phyloP scores from a whole-genome alignment of 257 asterid species.

The Asclepias syriaca region DNA sequence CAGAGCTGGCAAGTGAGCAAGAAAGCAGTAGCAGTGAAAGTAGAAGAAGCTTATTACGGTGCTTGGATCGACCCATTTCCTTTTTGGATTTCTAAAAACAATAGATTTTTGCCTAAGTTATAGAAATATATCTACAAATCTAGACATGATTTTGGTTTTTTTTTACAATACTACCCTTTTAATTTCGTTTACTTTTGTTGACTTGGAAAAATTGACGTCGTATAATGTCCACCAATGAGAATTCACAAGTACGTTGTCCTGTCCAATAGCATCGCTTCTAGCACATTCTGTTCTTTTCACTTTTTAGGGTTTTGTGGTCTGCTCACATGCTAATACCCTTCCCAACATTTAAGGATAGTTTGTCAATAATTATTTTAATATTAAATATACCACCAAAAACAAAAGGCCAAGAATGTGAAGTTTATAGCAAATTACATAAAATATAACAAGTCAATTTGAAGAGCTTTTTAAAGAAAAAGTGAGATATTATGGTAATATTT shows the following conservation, averaged over 20 bases:
- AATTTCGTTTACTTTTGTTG: neutral
- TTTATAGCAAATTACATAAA: neutral
- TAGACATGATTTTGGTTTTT: neutral
- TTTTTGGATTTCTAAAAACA: neutral
- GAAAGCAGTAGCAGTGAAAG: slow-evolving; percentile 14
- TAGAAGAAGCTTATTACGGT: neutral
- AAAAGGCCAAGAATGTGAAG: neutral
- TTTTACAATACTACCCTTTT: slow-evolving; percentile 6
- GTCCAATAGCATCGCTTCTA: slow-evolving; percentile 41
- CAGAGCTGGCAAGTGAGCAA: slow-evolving; percentile 36
- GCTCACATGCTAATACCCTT: neutral
- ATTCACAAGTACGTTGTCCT: slow-evolving; percentile 32
- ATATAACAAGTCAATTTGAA: neutral
- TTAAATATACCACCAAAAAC: too few species aligned
- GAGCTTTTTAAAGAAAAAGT: neutral
- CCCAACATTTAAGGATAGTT: neutral
- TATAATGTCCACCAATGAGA: slow-evolving; percentile 25
- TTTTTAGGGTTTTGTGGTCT: too few species aligned
- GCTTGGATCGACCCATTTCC: slow-evolving; percentile 39
- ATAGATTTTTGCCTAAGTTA: slow-evolving; percentile 17
- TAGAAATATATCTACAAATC: neutral
- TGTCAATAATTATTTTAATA: too few species aligned
- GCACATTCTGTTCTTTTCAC: slow-evolving; percentile 6
- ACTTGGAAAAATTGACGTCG: slow-evolving; percentile 16
- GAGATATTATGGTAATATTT: neutral